Percentiles rank a stretch among this genome's conserved stretches.
Conservation (phyloP, 2,329 filamentous ascomycete species). For the Pezicula radicicola region DNA sequence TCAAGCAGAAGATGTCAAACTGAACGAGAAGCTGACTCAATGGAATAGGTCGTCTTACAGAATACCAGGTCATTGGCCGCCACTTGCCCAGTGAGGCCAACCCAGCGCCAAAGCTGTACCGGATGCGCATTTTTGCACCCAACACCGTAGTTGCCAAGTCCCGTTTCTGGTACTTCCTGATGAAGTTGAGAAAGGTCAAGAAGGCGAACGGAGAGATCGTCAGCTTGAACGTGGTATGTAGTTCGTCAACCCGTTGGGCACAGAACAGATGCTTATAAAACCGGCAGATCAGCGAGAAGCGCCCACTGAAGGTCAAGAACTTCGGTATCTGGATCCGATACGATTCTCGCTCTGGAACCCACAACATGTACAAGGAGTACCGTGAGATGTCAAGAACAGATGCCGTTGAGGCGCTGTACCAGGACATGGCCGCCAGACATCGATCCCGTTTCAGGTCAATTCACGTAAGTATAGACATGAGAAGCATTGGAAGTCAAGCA, state of each 20-base stretch:
- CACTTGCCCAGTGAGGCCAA: slow-evolving; percentile 97
- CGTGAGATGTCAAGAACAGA: slow-evolving; percentile 96
- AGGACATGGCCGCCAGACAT: slow-evolving; percentile 99
- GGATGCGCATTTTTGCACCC: slow-evolving; percentile 99
- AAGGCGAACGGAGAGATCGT: slow-evolving; percentile 99
- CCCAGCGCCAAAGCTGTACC: slow-evolving; percentile 97
- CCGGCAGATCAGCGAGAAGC: slow-evolving; percentile 91
- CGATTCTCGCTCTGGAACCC: slow-evolving; percentile 98
- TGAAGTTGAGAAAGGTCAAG: slow-evolving; percentile 99
- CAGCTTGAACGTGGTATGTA: slow-evolving; percentile 86
- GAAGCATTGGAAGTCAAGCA: not conserved
- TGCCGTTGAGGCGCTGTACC: slow-evolving; percentile 95
- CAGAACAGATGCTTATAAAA: slow-evolving; percentile 12
- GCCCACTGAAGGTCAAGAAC: slow-evolving; percentile 99
- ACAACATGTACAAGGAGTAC: slow-evolving; percentile 99
- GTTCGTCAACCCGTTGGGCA: slow-evolving; percentile 1
- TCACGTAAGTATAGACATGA: slow-evolving; percentile 67
- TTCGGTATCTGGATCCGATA: slow-evolving; percentile 99
- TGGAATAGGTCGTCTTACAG: slow-evolving; percentile 88
- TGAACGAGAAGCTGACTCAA: slow-evolving; percentile 29
- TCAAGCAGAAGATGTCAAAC: not conserved
- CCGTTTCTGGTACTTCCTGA: slow-evolving; percentile 99
- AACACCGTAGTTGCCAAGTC: slow-evolving; percentile 99
- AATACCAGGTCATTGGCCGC: slow-evolving; percentile 99
- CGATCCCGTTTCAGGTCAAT: slow-evolving; percentile 97